Base-by-base conservation (phyloP, 1,284 basidiomycete species). In the Sphagnurus paluster region DNA sequence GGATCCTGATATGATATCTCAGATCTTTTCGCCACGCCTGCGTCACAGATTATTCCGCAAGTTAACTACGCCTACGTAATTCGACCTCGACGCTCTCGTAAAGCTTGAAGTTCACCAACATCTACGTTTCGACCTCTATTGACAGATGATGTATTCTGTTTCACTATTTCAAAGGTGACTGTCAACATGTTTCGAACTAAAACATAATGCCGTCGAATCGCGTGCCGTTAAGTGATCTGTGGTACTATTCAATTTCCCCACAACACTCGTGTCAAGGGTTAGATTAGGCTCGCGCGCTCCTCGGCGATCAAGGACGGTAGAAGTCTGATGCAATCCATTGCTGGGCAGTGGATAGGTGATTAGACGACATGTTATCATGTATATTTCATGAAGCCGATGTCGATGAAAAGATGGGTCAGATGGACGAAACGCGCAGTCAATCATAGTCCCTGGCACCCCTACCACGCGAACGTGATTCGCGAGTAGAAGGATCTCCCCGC, bases 391-490 rank as follows among this genome's bases (percentile, higher is more conserved):
- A 28, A 17, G 42, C 40, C 23, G 24, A 42, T n/a, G n/a, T 32
- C 39, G 11, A 17, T 16, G 40, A 30, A 33, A 28, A 46, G 9
- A 30, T 23, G 10, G 13, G 32, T 8, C 9, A n/a, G n/a, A 33
- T n/a, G 14, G 8, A 34, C 40, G 25, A 23, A 29, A 26, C 13
- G 38, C 29, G 28, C 25, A n/a, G 23, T 55, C 50, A 55, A 46
- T 58, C 50, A 34, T 53, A 46, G 26, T 48, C 49, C 37, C 42
- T 49, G 17, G 24, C 25, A 38, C 50, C 39, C 38, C n/a, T n/a
- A n/a, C n/a, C n/a, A n/a, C 40, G 47, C n/a, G 53, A 53, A 48
- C 42, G 52, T 46, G 48, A 44, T 35, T 48, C 53, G 46, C 40
- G 38, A 35, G 49, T 42, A 41, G 46, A 41, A 32, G 38, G 42